Evolutionary conservation across 2,329 filamentous ascomycete genomes (phyloP), one percentile per base, ranked within the genome.

Genomic region (Zarea fungicola): DNA sequence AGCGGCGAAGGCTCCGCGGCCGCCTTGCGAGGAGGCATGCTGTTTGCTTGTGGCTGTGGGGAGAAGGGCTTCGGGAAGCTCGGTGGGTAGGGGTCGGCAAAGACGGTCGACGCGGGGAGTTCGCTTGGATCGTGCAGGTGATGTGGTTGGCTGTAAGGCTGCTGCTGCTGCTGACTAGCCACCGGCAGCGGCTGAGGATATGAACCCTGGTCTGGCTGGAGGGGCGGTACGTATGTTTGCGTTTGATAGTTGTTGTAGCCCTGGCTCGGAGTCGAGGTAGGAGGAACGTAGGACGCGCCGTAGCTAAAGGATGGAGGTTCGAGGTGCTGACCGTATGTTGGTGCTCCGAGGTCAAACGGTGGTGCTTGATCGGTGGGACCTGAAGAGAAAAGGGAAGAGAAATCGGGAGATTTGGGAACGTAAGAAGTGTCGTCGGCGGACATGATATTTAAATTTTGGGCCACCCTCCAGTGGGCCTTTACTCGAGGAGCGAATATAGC

Each of bases 401-500:
- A 72, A 68, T 81, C 77, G 60, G 78, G 78, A 58, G 77, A 80
- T 63, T 74, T 77, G 56, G 78, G 78, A 56, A 74, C 76, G 67
- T 80, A 81, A 52, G 65, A 68, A 55, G 66, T 68, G 59, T 75
- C 73, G 61, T 71, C 69, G 57, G 69, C 71, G 69, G 78, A 78
- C 68, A 67, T 70, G 62, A 58, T 62, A 48, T 35, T 32, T 36
- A 34, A 48, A 48, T 21, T 35, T 41, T 48, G 23, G 39, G 39
- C 44, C 21, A 28, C 26, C n/a, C n/a, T n/a, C n/a, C 21, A 16
- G 37, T 42, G 45, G 39, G 39, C 45, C 45, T n/a, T n/a, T n/a
- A n/a, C n/a, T 25, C 22, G 18, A 26, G 23, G 34, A 46, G 32
- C 42, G 34, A 32, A 31, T 28, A 47, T 18, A 25, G 44, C 35